Conservation (phyloP, 495 filamentous ascomycete genomes). For the Parmelia sp. region DNA sequence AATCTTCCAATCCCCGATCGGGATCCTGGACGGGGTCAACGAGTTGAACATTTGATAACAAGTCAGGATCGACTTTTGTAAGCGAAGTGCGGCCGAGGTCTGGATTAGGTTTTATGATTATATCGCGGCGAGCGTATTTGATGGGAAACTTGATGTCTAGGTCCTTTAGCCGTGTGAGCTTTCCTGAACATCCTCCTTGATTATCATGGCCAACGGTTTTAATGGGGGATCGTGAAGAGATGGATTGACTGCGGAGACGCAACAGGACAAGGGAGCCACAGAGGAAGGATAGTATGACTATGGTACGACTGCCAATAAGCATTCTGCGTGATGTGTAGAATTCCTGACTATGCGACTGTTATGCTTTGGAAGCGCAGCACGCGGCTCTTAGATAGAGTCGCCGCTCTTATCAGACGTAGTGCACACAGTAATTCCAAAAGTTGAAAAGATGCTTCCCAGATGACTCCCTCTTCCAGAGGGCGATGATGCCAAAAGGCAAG, state of each 20-base stretch:
- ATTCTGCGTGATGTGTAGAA: background rate
- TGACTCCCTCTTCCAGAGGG: background rate
- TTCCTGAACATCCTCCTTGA: conserved; percentile 11
- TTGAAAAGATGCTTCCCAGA: no score
- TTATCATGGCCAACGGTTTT: background rate
- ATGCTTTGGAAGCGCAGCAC: background rate
- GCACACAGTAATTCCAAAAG: background rate
- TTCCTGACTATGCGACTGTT: background rate
- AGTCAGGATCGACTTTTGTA: conserved; percentile 28
- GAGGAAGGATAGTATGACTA: background rate
- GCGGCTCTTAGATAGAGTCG: background rate
- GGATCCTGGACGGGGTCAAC: background rate
- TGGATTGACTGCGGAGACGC: background rate
- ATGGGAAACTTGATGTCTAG: conserved; percentile 12
- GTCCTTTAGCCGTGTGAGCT: conserved; percentile 10
- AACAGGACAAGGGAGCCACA: background rate
- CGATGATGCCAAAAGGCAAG: background rate
- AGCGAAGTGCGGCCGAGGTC: conserved; percentile 24
- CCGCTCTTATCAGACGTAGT: background rate
- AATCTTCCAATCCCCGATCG: background rate
- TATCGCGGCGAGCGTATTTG: conserved; percentile 40
- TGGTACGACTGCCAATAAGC: background rate
- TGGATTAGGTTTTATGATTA: conserved; percentile 27
- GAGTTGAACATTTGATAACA: background rate
- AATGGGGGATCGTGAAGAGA: background rate